Base-by-base conservation (phyloP, 2,329 filamentous ascomycete genomes). In the Aspergillus glaucus region DNA sequence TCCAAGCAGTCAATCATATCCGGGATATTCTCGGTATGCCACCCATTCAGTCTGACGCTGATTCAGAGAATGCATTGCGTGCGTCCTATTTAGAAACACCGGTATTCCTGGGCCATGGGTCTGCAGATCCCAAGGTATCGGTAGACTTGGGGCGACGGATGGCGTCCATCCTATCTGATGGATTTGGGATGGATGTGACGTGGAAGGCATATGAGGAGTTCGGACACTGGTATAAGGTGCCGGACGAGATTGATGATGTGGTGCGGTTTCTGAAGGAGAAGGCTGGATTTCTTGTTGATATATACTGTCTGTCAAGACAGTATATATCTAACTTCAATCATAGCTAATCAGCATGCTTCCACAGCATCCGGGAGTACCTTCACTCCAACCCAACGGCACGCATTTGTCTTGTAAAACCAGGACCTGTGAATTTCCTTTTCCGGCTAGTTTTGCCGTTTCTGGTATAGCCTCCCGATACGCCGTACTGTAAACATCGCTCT, bases 201-300 rank as follows among this genome's bases (percentile, higher is more conserved):
- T 75, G 69, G 68, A 67, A 68, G 46, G 32, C 51, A 0, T 79
- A 78, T 57, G 24, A 59, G 3, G 64, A 55, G 0, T 61, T 68
- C 28, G 75, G 74, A 0, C 75, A 78, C 50, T 77, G 76, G 73
- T 75, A 76, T 52, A 74, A 70, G 50, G 61, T 75, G 12, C 73
- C 74, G 0, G 71, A 77, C 41, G 71, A 75, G 52, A 70, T 76
- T 50, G 70, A 78, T 53, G 73, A 78, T 56, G 69, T 77, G 44
- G 54, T 68, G 6, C 42, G 55, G 0, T 75, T 74, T 45, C 47
- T 65, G 26, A 43, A 53, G 26, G 47, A 51, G 15, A 61, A 58
- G 28, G 43, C 52, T 49, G 47, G 49, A 7, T 36, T 58, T 22
- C 47, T 49, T 54, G 58, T 53, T 52, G 49, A 15, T 15, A 15